phyloP scores from a whole-genome alignment of 768 basidiomycete genomes.

The Naganishia onofrii region DNA sequence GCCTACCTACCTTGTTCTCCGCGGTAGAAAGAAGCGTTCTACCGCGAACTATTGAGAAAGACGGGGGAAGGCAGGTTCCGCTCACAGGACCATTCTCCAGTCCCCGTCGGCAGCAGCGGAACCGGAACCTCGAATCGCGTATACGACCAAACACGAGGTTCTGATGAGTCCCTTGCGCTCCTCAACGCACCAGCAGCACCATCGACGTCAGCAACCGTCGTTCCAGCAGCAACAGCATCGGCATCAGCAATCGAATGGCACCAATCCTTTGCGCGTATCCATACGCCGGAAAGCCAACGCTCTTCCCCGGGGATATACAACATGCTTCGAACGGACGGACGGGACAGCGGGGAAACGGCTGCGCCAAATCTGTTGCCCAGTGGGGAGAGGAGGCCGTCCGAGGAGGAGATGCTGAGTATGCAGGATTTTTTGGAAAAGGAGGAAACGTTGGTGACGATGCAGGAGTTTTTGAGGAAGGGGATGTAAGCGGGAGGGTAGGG shows the following conservation, averaged over 20 bases:
- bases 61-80: neutral
- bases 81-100: conserved; percentile 3
- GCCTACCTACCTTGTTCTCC: too few species aligned
- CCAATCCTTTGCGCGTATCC: conserved; percentile 1
- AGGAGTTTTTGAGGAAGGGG: conserved; percentile 19
- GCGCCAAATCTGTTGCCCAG: neutral
- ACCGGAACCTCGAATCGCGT: neutral
- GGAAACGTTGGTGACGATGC: conserved; percentile 8
- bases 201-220: too few species aligned
- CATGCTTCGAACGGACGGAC: neutral
- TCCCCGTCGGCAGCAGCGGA: too few species aligned
- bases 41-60: conserved; percentile 16
- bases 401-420: neutral
- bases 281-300: conserved; percentile 11
- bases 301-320: neutral
- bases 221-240: too few species aligned
- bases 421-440: conserved; percentile 6
- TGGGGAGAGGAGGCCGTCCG: neutral
- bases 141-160: conserved; percentile 4
- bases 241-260: neutral
- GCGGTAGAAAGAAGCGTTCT: conserved; percentile 15
- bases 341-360: neutral
- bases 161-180: neutral
- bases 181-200: neutral
- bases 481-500: too few species aligned